Evolutionary conservation across 2,329 filamentous ascomycete species (phyloP), one percentile per base, ranked within the genome.

Genomic region (Diaporthe longicolla): DNA sequence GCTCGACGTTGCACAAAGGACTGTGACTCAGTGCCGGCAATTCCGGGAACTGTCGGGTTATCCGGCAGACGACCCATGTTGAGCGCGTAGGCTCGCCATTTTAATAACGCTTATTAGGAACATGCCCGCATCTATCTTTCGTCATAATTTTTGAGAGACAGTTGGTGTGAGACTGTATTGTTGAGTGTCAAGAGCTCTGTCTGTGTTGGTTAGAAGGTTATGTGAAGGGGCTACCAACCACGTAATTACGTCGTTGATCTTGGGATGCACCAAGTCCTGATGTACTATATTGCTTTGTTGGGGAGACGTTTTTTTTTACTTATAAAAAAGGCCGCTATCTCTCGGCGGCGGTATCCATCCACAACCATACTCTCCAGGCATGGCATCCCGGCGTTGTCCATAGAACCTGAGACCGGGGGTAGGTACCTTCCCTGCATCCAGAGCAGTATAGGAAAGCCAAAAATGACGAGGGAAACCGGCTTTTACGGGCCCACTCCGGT

Each of bases 331-430:
- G 21, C 1, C 19, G 19, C 26, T 35, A 48, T 29, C 19, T 65
- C 35, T 65, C 59, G 35, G 32, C 15, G 13, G 24, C 40, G 43
- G 40, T 29, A n/a, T 10, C 40, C 43, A 48, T 32, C 19, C 10
- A 65, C 26, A 65, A 35, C 26, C 19, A 45, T 10, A 29, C 40
- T 15, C 19, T 40, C 59, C 10, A 43, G 40, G 3, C 59, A 35
- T 65, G 59, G 59, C 9, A 65, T 43, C 59, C 59, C 13, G 35
- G 43, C 43, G 50, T 17, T 43, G 24, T 50, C 50, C 43, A 45
- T 32, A n/a, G 35, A 29, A 21, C n/a, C 11, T 37, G 19, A 21
- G 26, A 21, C 29, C 59, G 8, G 40, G 59, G 59, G 59, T 48
- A 5, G 26, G 17, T 26, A 48, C 5, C 29, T 32, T 32, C 29